Conservation (phyloP, 129 eudicot genomes). For the Lonicera japonica region DNA sequence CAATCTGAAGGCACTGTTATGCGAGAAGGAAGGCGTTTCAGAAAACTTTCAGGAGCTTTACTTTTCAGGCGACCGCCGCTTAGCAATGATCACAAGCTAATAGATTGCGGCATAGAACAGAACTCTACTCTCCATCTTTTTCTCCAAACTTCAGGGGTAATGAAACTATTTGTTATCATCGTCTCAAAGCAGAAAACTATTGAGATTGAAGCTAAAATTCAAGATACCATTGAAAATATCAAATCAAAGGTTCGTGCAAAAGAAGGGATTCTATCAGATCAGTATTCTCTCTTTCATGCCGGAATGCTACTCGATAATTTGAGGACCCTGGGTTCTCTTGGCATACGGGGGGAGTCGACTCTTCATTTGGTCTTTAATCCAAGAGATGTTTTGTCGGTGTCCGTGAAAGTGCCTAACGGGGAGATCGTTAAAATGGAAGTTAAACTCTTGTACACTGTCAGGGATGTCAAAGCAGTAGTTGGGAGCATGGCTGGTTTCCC, state of each 20-base stretch:
- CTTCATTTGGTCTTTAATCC: slow-evolving; percentile 19
- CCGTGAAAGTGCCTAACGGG: slow-evolving; percentile 9
- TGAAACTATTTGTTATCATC: slow-evolving; percentile 8
- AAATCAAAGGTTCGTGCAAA: slow-evolving; percentile 6
- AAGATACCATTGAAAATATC: slow-evolving; percentile 9
- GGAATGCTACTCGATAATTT: slow-evolving; percentile 22
- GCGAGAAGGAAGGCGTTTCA: slow-evolving; percentile 19
- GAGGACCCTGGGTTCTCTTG: slow-evolving; percentile 12
- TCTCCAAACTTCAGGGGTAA: not conserved
- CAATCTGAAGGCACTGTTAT: slow-evolving; percentile 9
- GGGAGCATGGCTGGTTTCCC: slow-evolving; percentile 12
- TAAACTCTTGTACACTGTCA: slow-evolving; percentile 16
- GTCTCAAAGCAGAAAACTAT: slow-evolving; percentile 2
- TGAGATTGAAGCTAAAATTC: slow-evolving; percentile 1
- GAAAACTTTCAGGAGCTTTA: slow-evolving; percentile 19
- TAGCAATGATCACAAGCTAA: slow-evolving; percentile 11
- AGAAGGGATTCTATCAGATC: slow-evolving; percentile 3
- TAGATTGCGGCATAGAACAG: slow-evolving; percentile 13
- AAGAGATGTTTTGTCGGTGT: slow-evolving; percentile 5
- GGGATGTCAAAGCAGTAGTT: slow-evolving; percentile 15
- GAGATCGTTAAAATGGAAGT: slow-evolving; percentile 12
- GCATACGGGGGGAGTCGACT: slow-evolving; percentile 12
- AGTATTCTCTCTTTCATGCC: slow-evolving; percentile 1
- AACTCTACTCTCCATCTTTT: slow-evolving; percentile 13
- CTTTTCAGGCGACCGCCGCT: slow-evolving; percentile 12